Conservation (phyloP, 23 red algal species). For the Gracilaria caudata region DNA sequence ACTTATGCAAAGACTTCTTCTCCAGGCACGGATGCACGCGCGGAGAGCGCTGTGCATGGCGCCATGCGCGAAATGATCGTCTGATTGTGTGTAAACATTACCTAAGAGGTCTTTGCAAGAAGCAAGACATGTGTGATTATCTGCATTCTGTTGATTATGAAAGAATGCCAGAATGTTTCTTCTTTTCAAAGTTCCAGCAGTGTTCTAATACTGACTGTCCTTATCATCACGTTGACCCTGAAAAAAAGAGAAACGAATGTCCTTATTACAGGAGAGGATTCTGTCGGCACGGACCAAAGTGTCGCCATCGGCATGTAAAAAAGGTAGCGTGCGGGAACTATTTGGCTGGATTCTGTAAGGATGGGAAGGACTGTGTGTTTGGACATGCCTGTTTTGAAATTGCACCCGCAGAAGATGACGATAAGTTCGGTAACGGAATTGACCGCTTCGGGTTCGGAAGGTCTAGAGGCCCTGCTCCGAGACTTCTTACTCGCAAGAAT, state of each 20-base stretch:
- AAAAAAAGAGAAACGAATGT: constrained; percentile 95
- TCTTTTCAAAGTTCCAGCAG: constrained; percentile 96
- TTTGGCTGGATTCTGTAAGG: constrained; percentile 90
- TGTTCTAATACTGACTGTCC: constrained; percentile 95
- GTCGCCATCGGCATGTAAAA: constrained; percentile 91
- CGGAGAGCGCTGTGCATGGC: constrained; percentile 90
- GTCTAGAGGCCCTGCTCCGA: constrained; percentile 53
- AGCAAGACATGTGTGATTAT: constrained; percentile 95
- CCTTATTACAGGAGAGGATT: constrained; percentile 96
- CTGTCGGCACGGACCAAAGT: constrained; percentile 96
- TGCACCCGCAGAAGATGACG: constrained; percentile 79
- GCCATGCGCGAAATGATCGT: constrained; percentile 88
- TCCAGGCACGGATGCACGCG: constrained; percentile 84
- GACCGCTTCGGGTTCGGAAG: constrained; percentile 84
- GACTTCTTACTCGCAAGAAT: constrained; percentile 52
- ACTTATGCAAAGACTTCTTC: constrained; percentile 91
- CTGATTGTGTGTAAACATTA: constrained; percentile 99
- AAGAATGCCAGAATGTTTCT: constrained; percentile 99
- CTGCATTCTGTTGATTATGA: constrained; percentile 88
- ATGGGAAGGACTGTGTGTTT: constrained; percentile 93
- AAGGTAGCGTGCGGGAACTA: constrained; percentile 93
- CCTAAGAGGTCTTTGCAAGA: constrained; percentile 98
- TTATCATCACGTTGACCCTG: constrained; percentile 91
- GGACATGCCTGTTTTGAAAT: constrained; percentile 98
- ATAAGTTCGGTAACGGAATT: constrained; percentile 68